Base-by-base conservation (phyloP, 139 green algal genomes). In the Coelastrella sp. region DNA sequence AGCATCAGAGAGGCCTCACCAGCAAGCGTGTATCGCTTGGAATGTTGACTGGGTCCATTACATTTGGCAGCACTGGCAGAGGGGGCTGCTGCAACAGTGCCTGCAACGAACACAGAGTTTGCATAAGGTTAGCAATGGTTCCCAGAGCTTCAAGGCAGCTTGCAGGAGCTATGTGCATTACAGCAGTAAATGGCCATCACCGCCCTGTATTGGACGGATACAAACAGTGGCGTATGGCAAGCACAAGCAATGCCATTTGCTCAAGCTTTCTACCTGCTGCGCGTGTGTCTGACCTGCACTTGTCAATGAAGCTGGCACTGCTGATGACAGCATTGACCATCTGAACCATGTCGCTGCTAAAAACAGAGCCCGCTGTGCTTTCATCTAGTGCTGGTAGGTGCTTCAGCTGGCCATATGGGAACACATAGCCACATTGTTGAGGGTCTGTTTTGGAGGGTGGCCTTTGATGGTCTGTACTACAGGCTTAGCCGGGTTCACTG, bases 11-110 rank as follows among this genome's bases (percentile, higher is more conserved):
- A 27, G 2, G 45, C 71, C 4, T 77, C 40, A 5, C 68, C 68
- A 25, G 68, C 68, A 2, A 45, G 45, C 4, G 71, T 79, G 43
- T 43, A 64, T 30, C 71, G 71, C 45, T 48, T 79, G 71, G 27
- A 64, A 45, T 79, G 60, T 19, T 41, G 13, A 2, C 32, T 51
- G 2, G 67, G 67, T 15, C 15, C n/a, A 37, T 76, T 32, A 37
- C 51, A 30, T 37, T 57, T 51, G 67, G 5, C 34, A 11, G 34
- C 34, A 53, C 5, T 19, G 34, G 67, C 40, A 53, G 69, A 13
- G 27, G 57, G 13, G 27, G 23, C 57, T 35, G 13, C 19, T 11
- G 21, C 19, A 35, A 19, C 57, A 30, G 57, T 30, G 23, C 13
- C n/a, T n/a, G n/a, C n/a, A n/a, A n/a, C n/a, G n/a, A n/a, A n/a